phyloP scores from a whole-genome alignment of 257 asterid genomes.

The Cordia subcordata region DNA sequence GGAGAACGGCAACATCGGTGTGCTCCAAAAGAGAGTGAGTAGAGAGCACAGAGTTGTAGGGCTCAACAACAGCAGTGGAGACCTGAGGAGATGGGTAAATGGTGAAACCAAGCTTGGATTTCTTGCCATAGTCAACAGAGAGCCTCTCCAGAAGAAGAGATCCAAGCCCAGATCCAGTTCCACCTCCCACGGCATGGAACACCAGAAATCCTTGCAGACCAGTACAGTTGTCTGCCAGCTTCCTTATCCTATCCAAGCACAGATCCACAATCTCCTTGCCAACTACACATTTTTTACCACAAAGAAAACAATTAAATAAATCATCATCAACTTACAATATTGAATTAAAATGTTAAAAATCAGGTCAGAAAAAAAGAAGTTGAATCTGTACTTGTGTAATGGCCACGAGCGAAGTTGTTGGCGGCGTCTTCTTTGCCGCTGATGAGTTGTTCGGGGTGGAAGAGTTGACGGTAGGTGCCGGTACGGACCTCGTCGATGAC shows the following conservation, averaged over 20 bases:
- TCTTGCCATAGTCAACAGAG: constrained; percentile 87
- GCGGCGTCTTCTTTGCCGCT: constrained; percentile 96
- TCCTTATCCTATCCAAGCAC: constrained; percentile 86
- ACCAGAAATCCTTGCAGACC: constrained; percentile 89
- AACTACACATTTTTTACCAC: constrained; percentile 19
- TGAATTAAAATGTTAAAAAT: background rate
- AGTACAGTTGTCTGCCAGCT: constrained; percentile 91
- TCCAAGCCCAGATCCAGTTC: constrained; percentile 94
- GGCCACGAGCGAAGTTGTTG: constrained; percentile 93
- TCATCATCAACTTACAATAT: too few relatives aligned
- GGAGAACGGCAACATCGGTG: constrained; percentile 93
- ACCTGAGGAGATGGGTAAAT: constrained; percentile 96
- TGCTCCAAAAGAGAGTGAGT: constrained; percentile 93
- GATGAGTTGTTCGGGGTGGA: constrained; percentile 94
- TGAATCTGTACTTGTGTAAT: constrained; percentile 75
- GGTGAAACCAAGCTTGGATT: constrained; percentile 81
- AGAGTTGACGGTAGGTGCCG: constrained; percentile 83
- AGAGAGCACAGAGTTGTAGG: constrained; percentile 86
- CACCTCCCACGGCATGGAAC: constrained; percentile 98
- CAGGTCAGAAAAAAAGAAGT: too few relatives aligned
- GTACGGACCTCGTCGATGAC: constrained; percentile 93
- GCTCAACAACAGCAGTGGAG: constrained; percentile 96
- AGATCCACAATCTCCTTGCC: constrained; percentile 89
- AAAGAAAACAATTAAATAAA: background rate
- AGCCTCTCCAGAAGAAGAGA: constrained; percentile 86